Base-by-base conservation (phyloP, 2,329 filamentous ascomycete species). In the Penicillium occitanis region DNA sequence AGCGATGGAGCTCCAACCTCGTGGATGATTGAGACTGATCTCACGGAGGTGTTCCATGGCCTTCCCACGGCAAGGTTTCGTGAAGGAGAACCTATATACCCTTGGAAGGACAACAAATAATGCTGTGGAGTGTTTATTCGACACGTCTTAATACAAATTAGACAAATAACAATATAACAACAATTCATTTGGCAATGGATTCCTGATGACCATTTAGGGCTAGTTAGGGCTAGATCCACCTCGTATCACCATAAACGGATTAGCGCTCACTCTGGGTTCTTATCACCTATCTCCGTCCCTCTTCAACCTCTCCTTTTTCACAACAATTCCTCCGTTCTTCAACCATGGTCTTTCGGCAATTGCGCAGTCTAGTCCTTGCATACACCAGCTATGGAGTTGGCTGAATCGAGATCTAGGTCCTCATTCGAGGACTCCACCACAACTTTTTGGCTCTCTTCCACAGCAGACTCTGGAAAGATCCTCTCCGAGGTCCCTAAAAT, bases 401-500 rank as follows among this genome's bases (percentile, higher is more conserved):
- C 22, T 46, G 22, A 30, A n/a, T 33, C 10, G 5, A 17, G 0
- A n/a, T 30, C 35, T 42, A 3, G 4, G 22, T 35, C n/a, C 17
- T 63, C 61, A 25, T 57, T 63, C 5, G 61, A 64, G 53, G 60
- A 53, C 7, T 50, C 28, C 22, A 66, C 60, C n/a, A 40, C 37
- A 5, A 66, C 53, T 11, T 66, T 66, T 42, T 28, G 62, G 8
- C 44, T 63, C 8, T 59, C 64, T 14, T 37, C 64, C 3, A 17
- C 64, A 2, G 3, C 59, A 2, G 28, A 59, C 44, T 55, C 60
- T 1, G 44, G 22, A 30, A 46, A 48, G 33, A 22, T 46, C 33
- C 51, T 66, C 25, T 50, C 25, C 17, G 40, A 62, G 42, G 42
- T 66, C 22, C 51, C 64, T 30, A 66, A 66, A 37, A 50, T 42